Conservation (phyloP, 2,329 filamentous ascomycete genomes). For the Calonectria naviculata region DNA sequence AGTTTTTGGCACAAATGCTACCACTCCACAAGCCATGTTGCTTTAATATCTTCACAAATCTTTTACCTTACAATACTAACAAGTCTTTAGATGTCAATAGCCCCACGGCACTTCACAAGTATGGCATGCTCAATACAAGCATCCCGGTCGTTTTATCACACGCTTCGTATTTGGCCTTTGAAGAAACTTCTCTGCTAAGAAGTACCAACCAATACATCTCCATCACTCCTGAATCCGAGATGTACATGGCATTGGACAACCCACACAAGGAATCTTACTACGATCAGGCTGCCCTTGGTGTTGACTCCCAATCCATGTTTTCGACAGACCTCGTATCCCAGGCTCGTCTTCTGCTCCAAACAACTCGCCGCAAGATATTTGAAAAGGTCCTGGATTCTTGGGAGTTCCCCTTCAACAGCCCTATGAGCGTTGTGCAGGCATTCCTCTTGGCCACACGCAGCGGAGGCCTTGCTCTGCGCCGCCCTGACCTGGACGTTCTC, state of each 20-base stretch:
- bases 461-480: slow-evolving; percentile 62
- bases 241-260: slow-evolving; percentile 66
- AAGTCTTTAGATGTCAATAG: slow-evolving; percentile 50
- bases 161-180: slow-evolving; percentile 54
- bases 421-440: slow-evolving; percentile 65
- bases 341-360: slow-evolving; percentile 65
- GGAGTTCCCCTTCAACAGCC: slow-evolving; percentile 56
- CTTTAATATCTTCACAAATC: too few relatives aligned
- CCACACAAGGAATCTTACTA: slow-evolving; percentile 54
- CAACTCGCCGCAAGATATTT: slow-evolving; percentile 51
- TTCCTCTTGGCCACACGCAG: slow-evolving; percentile 65
- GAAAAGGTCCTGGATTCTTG: slow-evolving; percentile 50
- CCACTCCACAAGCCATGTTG: too few relatives aligned
- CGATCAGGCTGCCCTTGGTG: slow-evolving; percentile 63
- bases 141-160: slow-evolving; percentile 65
- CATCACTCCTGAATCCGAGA: slow-evolving; percentile 68
- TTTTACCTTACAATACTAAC: too few relatives aligned
- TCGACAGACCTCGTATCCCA: slow-evolving; percentile 62
- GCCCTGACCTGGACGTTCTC: slow-evolving; percentile 63
- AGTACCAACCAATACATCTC: slow-evolving; percentile 63
- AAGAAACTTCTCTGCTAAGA: slow-evolving; percentile 55
- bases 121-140: slow-evolving; percentile 53
- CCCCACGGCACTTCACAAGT: slow-evolving; percentile 49
- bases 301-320: slow-evolving; percentile 65
- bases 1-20: too few relatives aligned